Evolutionary conservation across 2,329 filamentous ascomycete species (phyloP).

Genomic region (Arthroderma sp.): DNA sequence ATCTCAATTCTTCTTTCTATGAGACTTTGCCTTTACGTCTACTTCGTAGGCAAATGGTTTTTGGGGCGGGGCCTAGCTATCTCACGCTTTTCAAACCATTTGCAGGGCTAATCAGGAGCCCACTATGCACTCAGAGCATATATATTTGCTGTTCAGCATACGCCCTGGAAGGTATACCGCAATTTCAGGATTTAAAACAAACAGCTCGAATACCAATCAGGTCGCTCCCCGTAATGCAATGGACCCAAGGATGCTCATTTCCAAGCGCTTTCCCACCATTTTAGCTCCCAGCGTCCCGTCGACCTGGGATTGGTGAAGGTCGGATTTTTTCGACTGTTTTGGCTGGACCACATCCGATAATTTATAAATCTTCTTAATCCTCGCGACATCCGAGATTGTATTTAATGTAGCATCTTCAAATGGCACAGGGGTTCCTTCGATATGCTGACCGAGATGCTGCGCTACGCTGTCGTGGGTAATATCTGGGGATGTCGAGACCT

Average conservation of each 20-base stretch:
- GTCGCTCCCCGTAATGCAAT: conserved; percentile 61
- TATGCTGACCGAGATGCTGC: conserved; percentile 46
- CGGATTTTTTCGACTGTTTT: neutral
- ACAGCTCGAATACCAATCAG: conserved; percentile 12
- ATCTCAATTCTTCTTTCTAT: too few species aligned
- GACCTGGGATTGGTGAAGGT: neutral
- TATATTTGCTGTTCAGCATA: too few species aligned
- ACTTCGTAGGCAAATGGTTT: too few species aligned
- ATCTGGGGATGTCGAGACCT: conserved; percentile 48
- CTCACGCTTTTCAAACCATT: too few species aligned
- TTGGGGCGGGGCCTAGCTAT: too few species aligned
- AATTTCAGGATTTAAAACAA: too few species aligned
- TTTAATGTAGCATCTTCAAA: conserved; percentile 53
- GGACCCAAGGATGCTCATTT: conserved; percentile 56
- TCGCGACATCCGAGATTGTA: conserved; percentile 48
- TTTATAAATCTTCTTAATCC: conserved; percentile 78
- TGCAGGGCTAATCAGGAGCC: too few species aligned
- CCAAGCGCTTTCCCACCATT: conserved; percentile 37
- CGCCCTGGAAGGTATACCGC: too few species aligned
- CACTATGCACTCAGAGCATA: too few species aligned
- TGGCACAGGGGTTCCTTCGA: conserved; percentile 47
- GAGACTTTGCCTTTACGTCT: too few species aligned
- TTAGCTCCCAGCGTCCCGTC: conserved; percentile 19
- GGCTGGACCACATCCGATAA: conserved; percentile 26
- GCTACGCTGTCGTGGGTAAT: conserved; percentile 37